Conservation (phyloP, 208 protist genomes). For the Endotrypanum monterogeii region DNA sequence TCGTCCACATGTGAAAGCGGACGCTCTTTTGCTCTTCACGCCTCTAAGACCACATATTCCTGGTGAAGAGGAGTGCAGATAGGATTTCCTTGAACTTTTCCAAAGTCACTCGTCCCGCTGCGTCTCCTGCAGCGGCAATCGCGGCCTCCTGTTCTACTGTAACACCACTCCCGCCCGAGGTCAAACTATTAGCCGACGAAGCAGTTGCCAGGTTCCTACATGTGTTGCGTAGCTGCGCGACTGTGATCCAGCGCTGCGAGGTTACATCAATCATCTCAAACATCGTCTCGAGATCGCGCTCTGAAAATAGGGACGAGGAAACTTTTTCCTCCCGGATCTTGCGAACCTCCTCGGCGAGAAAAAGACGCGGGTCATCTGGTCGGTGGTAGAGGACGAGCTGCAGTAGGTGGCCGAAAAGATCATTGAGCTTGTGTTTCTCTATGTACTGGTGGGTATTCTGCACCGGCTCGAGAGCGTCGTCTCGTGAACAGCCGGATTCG, state of each 20-base stretch:
- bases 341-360: constrained; percentile 74
- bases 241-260: constrained; percentile 81
- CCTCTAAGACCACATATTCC: constrained; percentile 60
- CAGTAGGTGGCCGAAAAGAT: constrained; percentile 88
- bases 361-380: constrained; percentile 79
- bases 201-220: constrained; percentile 82
- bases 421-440: constrained; percentile 78
- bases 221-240: constrained; percentile 85
- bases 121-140: constrained; percentile 70
- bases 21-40: not conserved
- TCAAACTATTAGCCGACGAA: not conserved
- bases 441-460: constrained; percentile 63
- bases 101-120: constrained; percentile 69
- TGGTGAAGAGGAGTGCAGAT: constrained; percentile 61
- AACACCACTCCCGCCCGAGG: constrained; percentile 18
- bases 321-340: constrained; percentile 65
- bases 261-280: constrained; percentile 93
- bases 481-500: not conserved
- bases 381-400: constrained; percentile 85
- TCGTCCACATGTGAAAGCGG: not conserved
- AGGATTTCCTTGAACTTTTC: constrained; percentile 89
- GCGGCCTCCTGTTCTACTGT: constrained; percentile 55
- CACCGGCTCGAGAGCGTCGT: constrained; percentile 33
- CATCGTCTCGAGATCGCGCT: constrained; percentile 92
- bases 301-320: constrained; percentile 77